Base-by-base conservation (phyloP, 2,329 filamentous ascomycete species). In the Leptographium galeiforme region DNA sequence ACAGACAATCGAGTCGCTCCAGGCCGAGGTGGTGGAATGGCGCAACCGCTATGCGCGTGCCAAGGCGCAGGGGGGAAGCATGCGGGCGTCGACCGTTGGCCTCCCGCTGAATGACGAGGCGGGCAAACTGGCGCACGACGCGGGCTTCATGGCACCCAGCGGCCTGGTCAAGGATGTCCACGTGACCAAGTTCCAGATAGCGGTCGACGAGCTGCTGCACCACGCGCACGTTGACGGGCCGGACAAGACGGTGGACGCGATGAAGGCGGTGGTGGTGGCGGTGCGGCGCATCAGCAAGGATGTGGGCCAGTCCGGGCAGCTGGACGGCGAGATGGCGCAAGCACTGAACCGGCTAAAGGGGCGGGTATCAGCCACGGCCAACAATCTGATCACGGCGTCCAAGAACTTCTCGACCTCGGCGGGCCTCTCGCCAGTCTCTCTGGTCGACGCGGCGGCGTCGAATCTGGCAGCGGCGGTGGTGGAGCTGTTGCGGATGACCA, bases 171-270 rank as follows among this genome's bases (percentile, higher is more conserved):
- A 87, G 68, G 93, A 96, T 67, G 79, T 96, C 13, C 87, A 96
- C 65, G 82, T 98, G 59, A 96, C 91, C 50, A 90, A 88, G 63
- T 97, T 95, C 72, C 93, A 98, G 67, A 84, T 97, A 56, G 81
- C 89, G 25, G 87, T 98, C 57, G 91, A 98, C 64, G 91, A 97
- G 62, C 76, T 97, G 41, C 75, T 98, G 39, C 84, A 84, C 58
- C 79, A 77, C 43, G 89, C 89, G 18, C 82, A 90, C 50, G 76
- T 76, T 38, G 80, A 85, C n/a, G 79, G 85, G 51, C 81, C 89
- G 0, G 78, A 84, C 47, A 79, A 79, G 59, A 83, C 93, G 38
- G 82, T 94, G 49, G 85, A 93, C 46, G 81, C 85, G 60, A 91
- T 96, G 82, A 95, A 95, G 67, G 73, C 78, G 53, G 89, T 96